Evolutionary conservation across 176 grass and related monocot genomes (phyloP).

Genomic region (Avena sativa): DNA sequence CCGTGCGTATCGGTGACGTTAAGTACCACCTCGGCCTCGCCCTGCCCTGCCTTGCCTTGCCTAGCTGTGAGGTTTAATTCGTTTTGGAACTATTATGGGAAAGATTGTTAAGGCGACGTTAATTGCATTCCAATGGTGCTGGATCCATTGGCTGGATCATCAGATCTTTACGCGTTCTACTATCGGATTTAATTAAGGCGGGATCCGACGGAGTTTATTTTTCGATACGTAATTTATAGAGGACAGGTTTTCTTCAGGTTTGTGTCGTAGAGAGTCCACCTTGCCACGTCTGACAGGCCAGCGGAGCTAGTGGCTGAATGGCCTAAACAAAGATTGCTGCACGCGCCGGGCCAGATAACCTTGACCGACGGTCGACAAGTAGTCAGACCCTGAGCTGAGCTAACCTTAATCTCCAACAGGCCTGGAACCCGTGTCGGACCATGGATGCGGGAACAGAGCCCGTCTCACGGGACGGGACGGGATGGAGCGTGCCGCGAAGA

Average conservation of each 20-base stretch:
- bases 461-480: too few species aligned
- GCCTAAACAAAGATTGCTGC: too few species aligned
- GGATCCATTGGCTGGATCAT: not conserved
- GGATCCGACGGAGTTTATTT: not conserved
- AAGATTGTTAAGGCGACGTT: not conserved
- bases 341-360: too few species aligned
- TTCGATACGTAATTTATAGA: not conserved
- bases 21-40: not conserved
- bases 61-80: not conserved
- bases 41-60: not conserved
- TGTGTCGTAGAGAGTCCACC: not conserved
- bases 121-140: not conserved
- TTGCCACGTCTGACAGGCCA: not conserved
- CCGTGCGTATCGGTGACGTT: not conserved
- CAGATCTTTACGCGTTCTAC: not conserved
- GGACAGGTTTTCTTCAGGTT: not conserved
- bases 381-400: not conserved
- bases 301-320: too few species aligned
- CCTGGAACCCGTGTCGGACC: not conserved
- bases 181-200: not conserved
- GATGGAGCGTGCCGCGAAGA: constrained; percentile 9
- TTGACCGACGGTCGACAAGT: too few species aligned
- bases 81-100: not conserved
- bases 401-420: not conserved
- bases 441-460: not conserved